Evolutionary conservation across 805 yeast species (phyloP).

Genomic region (Debaryomyces tyrocola): DNA sequence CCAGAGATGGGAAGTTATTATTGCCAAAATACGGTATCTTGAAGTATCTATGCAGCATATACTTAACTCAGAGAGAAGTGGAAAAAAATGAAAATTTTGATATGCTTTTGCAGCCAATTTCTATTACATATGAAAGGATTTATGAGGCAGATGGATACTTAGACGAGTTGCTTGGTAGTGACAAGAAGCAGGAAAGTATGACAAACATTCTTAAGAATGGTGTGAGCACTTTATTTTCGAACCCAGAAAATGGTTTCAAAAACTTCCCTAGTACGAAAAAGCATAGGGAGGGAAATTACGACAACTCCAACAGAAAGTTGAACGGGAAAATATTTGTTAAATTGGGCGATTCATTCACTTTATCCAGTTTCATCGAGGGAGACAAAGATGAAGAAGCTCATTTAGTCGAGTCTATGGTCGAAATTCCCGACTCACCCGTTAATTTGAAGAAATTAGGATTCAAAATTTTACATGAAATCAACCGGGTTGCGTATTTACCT

Average conservation of each 20-base stretch:
- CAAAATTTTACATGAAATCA: slow-evolving; percentile 52
- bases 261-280: slow-evolving; percentile 1
- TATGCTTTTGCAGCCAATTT: slow-evolving; percentile 49
- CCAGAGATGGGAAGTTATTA: slow-evolving; percentile 63
- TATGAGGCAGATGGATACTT: slow-evolving; percentile 57
- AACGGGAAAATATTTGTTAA: slow-evolving; percentile 38
- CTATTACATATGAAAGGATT: slow-evolving; percentile 60
- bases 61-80: slow-evolving; percentile 35
- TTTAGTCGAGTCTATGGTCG: slow-evolving; percentile 7
- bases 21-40: slow-evolving; percentile 64
- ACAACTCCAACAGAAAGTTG: slow-evolving; percentile 26
- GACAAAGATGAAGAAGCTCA: slow-evolving; percentile 5
- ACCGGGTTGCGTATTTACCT: slow-evolving; percentile 49
- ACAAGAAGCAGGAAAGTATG: slow-evolving; percentile 54
- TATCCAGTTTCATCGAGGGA: slow-evolving; percentile 26
- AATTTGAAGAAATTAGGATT: slow-evolving; percentile 54
- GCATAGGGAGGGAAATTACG: slow-evolving; percentile 23
- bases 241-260: slow-evolving; percentile 1
- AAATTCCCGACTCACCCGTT: slow-evolving; percentile 13
- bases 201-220: slow-evolving; percentile 37
- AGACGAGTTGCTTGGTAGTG: slow-evolving; percentile 55
- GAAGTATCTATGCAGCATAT: slow-evolving; percentile 50
- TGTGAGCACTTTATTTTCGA: slow-evolving; percentile 23
- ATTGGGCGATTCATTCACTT: slow-evolving; percentile 31
- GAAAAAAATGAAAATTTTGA: slow-evolving; percentile 25